Base-by-base conservation (phyloP, 441 rosid genomes). In the Gossypium davidsonii region DNA sequence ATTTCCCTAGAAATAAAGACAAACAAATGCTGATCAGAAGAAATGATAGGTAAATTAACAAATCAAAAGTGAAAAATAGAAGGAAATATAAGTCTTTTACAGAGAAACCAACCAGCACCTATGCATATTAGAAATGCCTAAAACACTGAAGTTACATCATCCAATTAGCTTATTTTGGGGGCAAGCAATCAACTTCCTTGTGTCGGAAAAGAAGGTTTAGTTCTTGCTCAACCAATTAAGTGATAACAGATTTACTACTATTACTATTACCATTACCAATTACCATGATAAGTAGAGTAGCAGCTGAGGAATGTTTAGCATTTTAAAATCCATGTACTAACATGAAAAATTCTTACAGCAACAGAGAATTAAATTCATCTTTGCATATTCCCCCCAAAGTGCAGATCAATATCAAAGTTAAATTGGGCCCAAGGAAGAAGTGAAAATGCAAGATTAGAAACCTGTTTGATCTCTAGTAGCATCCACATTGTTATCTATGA, bases 1-100 rank as follows among this genome's bases (percentile, higher is more conserved):
- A 39, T 91, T 79, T 10, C 97, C 97, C 98, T 91, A 64, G 46
- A 74, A 71, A 72, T 74, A 14, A 72, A 53, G 78, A 52, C 31
- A 10, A 39, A 56, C 34, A 70, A 65, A 6, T 11, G n/a, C 26
- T 1, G 56, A 58, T 74, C 48, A 67, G 76, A 74, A 57, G 61
- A 73, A 20, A 1, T 20, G 17, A n/a, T 12, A 3, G 48, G 28
- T 18, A 66, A 20, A 62, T 67, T 20, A 72, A 28, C 26, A 42
- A 15, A 73, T 11, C 11, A 20, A 17, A 67, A 49, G 7, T 31
- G 21, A 53, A 21, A 65, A 10, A 25, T 4, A 55, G 1, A 14
- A 68, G 15, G 42, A 34, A 42, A 25, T 21, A 56, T 4, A 70
- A 51, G 26, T 15, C 18, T 37, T 70, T 55, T 70, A 57, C 44